Percentiles rank a stretch among this genome's conserved stretches.
Evolutionary conservation across 805 yeast species (phyloP).

Genomic region (Candida odintsovae): DNA sequence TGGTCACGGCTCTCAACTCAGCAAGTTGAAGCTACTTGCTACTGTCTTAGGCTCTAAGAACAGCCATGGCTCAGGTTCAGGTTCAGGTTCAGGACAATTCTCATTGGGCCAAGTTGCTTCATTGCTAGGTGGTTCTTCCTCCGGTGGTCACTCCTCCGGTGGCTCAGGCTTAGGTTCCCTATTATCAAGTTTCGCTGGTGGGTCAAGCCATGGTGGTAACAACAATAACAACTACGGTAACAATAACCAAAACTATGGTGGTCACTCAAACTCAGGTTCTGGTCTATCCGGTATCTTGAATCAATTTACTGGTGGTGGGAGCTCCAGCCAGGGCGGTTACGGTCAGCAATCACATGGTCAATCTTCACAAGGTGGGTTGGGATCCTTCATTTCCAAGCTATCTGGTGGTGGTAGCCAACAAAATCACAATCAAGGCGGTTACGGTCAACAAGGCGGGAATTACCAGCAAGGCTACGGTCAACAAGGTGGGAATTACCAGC

Average conservation of each 20-base stretch:
- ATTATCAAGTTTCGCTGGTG: constrained; percentile 10
- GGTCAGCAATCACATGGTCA: background rate
- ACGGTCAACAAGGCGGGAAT: constrained; percentile 1
- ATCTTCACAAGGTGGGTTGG: background rate
- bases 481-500: constrained; percentile 1
- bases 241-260: constrained; percentile 3
- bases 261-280: constrained; percentile 2
- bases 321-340: background rate
- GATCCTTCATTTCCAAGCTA: constrained; percentile 1
- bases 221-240: background rate
- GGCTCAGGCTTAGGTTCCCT: constrained; percentile 3
- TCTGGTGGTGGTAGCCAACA: constrained; percentile 1
- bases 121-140: constrained; percentile 7
- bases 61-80: background rate
- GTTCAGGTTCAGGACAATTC: constrained; percentile 7
- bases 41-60: constrained; percentile 9
- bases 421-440: background rate
- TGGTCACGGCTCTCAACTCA: constrained; percentile 9
- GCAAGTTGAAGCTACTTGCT: constrained; percentile 12
- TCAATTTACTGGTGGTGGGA: constrained; percentile 9
- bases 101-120: constrained; percentile 11
- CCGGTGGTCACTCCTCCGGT: background rate
- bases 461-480: constrained; percentile 1
- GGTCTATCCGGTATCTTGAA: constrained; percentile 10
- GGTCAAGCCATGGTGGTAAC: background rate